Evolutionary conservation across 2,329 filamentous ascomycete genomes (phyloP), one percentile per base, ranked within the genome.

Genomic region (Phaeosphaeria sp.): DNA sequence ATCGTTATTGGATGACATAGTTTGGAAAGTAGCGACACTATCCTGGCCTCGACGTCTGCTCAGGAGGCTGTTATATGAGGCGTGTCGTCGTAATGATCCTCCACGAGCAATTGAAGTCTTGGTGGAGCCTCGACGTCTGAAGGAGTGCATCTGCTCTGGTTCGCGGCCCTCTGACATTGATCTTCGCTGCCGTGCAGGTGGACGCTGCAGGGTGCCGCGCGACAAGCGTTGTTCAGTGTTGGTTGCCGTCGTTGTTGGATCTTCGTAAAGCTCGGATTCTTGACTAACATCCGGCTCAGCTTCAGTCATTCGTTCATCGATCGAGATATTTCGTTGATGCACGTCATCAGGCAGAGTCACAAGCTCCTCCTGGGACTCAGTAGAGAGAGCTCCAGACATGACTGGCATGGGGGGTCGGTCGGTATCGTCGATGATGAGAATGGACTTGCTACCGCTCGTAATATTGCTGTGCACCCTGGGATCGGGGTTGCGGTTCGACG

Each of bases 361-460:
- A 15, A 66, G 66, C 18, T 59, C 21, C 18, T 63, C 61, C 4
- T 46, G 23, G 18, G n/a, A 10, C 15, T 43, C 23, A n/a, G 56
- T 46, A 10, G 70, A 64, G n/a, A 84, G 69, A 33, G 80, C 80
- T 9, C 82, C 84, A 9, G 83, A 81, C 83, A 87, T 85, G 10
- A 79, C 64, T n/a, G 83, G 74, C 9, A 85, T 78, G 5, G 80
- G 78, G 0, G 88, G 89, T 30, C 72, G 55, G 6, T 87, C 87
- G 57, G 85, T 87, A 62, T 85, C 85, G 66, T 96, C 91, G 36
- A 96, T 87, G 69, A 97, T 96, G 54, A 97, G 84, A 64, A 97
- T 96, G 0, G 92, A 96, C 71, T 93, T 90, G 81, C 92, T 96
- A n/a, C 92, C 91, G 11, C 84, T 83, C 0, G 92, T 95, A 46